Evolutionary conservation across 2,329 filamentous ascomycete genomes (phyloP), one percentile per base, ranked within the genome.

Genomic region (Phialophora chinensis): DNA sequence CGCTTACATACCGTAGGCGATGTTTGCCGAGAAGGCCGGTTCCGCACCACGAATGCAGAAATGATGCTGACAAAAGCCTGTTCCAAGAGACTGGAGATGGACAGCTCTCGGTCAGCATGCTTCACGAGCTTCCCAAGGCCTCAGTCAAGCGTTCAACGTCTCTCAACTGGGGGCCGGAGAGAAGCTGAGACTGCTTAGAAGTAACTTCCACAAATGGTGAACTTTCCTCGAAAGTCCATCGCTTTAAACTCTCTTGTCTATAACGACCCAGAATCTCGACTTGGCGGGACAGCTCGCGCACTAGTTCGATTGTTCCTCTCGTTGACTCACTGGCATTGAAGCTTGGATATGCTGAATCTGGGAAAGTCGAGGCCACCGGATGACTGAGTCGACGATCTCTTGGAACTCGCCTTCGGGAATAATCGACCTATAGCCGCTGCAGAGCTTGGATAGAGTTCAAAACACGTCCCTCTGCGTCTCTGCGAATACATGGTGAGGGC

Each of bases 1-100:
- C 65, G 58, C 50, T 68, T 14, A 38, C 35, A 23, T 38, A 31
- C 31, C 60, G 59, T 4, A 62, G 62, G 55, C 62, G 65, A n/a
- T 25, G 20, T 17, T 35, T 68, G 53, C 59, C 65, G 11, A 50
- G 62, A n/a, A 25, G 54, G 38, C 53, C 17, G 38, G 6, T 8
- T 8, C 35, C 35, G 35, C 35, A 6, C 5, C 35, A 17, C 12
- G 4, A 42, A 17, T 3, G 35, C 38, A 20, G 38, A n/a, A 8
- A 17, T n/a, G 14, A n/a, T 44, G 38, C 38, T 44, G 38, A 44
- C 38, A 44, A 44, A 44, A 44, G 38, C 8, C 14, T n/a, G 38
- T 44, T 44, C 1, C 35, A 42, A 17, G 35, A 42, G 35, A 3
- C 35, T 12, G 2, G 35, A 38, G 35, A 38, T 2, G 4, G 27